Percentiles rank a stretch among this genome's conserved stretches.
These are phyloP conservation scores for Beauveria bassiana DNA, from an alignment of 2,329 filamentous ascomycete species.

Conservation along the genomic window DNA sequence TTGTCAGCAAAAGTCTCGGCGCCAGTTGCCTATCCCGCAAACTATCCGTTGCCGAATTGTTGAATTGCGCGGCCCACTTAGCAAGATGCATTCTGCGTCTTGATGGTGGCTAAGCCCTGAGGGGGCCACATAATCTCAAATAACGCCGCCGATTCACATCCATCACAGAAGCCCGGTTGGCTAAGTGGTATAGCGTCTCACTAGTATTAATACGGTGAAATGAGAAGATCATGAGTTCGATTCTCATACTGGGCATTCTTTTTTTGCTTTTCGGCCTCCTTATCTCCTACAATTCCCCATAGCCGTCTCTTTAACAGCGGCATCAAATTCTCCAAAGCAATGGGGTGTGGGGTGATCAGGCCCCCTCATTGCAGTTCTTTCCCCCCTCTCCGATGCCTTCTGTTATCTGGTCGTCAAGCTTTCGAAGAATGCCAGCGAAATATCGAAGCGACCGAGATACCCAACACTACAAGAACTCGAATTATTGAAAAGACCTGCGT, in stretches of 20 bases:
- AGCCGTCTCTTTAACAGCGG: not conserved
- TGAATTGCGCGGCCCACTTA: constrained; percentile 2
- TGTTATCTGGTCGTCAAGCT: not conserved
- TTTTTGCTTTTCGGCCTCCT: constrained; percentile 7
- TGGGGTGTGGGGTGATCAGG: not conserved
- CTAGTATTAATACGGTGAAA: constrained; percentile 19
- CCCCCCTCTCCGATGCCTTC: no score
- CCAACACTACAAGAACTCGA: not conserved
- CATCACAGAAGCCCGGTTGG: constrained; percentile 19
- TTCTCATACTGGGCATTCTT: constrained; percentile 21
- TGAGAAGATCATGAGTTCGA: constrained; percentile 25
- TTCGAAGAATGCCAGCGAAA: not conserved
- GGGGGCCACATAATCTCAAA: not conserved
- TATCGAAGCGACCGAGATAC: not conserved
- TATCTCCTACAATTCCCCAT: not conserved
- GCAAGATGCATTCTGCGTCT: not conserved
- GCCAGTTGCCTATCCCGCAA: not conserved
- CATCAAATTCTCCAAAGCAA: not conserved
- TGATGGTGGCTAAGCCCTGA: not conserved
- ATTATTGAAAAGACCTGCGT: not conserved
- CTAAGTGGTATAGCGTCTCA: constrained; percentile 26
- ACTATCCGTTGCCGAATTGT: not conserved
- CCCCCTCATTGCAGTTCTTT: not conserved
- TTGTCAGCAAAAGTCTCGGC: not conserved
- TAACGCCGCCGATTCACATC: not conserved